phyloP scores from a whole-genome alignment of 1,284 basidiomycete genomes.

The Porodaedalea pini region DNA sequence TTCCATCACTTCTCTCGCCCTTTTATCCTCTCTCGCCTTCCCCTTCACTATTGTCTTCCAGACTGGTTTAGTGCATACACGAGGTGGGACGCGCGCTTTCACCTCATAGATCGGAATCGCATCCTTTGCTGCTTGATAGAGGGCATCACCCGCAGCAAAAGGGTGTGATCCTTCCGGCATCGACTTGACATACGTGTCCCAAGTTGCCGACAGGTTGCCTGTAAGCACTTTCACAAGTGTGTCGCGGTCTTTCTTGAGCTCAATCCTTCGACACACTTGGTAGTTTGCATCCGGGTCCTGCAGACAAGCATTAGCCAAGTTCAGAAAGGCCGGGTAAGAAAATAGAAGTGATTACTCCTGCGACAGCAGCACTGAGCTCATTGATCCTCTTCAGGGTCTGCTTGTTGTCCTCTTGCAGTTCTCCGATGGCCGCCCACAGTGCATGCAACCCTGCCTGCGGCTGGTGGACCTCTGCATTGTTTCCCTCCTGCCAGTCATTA shows the following conservation, averaged over 20 bases:
- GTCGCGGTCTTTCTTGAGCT: background rate
- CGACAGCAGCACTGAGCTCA: background rate
- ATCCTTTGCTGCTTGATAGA: background rate
- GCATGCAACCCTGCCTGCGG: background rate
- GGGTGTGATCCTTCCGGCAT: background rate
- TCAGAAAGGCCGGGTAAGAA: background rate
- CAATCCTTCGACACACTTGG: background rate
- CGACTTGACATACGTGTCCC: background rate
- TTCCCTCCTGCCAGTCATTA: background rate
- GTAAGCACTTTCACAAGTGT: background rate
- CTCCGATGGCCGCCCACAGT: background rate
- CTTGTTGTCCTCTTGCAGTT: background rate
- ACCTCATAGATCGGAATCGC: background rate
- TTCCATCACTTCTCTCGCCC: background rate
- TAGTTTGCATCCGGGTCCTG: background rate
- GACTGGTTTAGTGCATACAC: background rate
- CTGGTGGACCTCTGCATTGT: background rate
- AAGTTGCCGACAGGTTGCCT: background rate
- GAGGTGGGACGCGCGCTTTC: background rate
- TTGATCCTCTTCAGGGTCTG: background rate
- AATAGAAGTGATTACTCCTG: background rate
- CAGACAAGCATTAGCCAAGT: background rate
- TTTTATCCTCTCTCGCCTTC: conserved; percentile 61
- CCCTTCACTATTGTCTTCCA: conserved; percentile 39
- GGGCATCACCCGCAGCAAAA: background rate